Percentiles rank a stretch among this genome's conserved stretches.
Evolutionary conservation across 2,329 filamentous ascomycete species (phyloP).

Genomic region (Diplodia sapinea): DNA sequence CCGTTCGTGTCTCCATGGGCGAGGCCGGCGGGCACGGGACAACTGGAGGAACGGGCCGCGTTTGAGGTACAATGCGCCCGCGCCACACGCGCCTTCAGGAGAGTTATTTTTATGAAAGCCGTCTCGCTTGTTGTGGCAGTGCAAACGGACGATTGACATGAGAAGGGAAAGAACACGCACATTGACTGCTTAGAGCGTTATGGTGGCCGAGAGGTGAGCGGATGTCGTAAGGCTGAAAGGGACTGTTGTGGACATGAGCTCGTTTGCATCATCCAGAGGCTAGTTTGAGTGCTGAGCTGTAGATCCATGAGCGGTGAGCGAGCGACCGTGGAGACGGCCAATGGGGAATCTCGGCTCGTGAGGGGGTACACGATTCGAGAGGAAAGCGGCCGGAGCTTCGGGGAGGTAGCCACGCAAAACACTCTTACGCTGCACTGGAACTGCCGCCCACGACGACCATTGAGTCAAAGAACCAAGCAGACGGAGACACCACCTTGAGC

Average conservation of each 20-base stretch:
- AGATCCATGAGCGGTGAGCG: background rate
- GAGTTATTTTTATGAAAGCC: background rate
- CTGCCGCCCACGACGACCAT: no score
- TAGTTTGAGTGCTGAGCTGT: background rate
- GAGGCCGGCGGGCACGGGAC: background rate
- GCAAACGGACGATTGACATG: background rate
- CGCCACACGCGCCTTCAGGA: background rate
- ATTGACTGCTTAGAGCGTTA: background rate
- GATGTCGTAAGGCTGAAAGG: background rate
- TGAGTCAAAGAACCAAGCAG: no score
- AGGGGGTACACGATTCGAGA: background rate
- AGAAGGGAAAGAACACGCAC: background rate
- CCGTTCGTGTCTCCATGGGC: slow-evolving; percentile 3
- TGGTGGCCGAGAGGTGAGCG: background rate
- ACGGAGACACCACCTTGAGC: no score
- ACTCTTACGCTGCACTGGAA: no score
- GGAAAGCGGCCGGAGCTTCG: background rate
- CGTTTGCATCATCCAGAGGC: slow-evolving; percentile 9
- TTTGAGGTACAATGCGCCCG: slow-evolving; percentile 8
- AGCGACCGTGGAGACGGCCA: background rate
- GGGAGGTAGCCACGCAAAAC: background rate
- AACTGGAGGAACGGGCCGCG: slow-evolving; percentile 12
- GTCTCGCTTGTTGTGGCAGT: slow-evolving; percentile 25
- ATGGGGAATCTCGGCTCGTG: background rate
- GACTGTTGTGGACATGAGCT: slow-evolving; percentile 2